Base-by-base conservation (phyloP, 1,284 basidiomycete genomes). In the Athelia psychrophila region DNA sequence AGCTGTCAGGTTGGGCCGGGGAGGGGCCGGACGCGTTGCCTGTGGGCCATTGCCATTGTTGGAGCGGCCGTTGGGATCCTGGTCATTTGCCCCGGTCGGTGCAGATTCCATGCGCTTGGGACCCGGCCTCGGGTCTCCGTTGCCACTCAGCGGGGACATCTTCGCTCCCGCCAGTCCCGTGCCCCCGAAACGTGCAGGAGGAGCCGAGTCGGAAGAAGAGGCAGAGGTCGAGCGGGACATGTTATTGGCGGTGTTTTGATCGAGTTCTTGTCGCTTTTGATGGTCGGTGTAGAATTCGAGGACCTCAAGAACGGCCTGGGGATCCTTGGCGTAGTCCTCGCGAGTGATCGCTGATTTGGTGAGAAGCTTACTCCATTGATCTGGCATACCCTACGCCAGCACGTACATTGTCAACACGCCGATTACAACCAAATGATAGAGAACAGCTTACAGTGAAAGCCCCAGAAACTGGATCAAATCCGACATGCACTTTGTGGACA, bases 261-360 rank as follows among this genome's bases (percentile, higher is more conserved):
- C 93, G 64, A 90, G 73, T 30, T 30, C 6, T 64, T 91, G 91
- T n/a, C 89, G 84, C 68, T 94, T 95, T 75, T 98, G 94, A 62
- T 95, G 94, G 66, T 97, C 93, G 13, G 95, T 98, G 72, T 98
- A 98, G 74, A 98, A 99, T 64, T 98, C 95, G 53, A 99, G 86
- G 0, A 98, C 96, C 58, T 98, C 96, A 16, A 98, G 79, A 15
- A 99, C 96, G 1, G 96, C 96, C 64, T 98, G 95, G 0, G 96
- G 96, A 64, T 99, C 91, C 67, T 91, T 93, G 12, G 92, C 93
- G 55, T 98, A 98, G 68, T 99, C 96, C 72, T 98, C 96, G 52
- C 93, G 89, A 1, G 96, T 98, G 70, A 99, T 98, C 30, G 95
- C 95, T 2, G 93, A 95, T 60, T 95, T 95, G 4, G 93, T 98